Evolutionary conservation across 1,139 yeast genomes (phyloP).

Genomic region (Lodderomyces oxycetoniae): DNA sequence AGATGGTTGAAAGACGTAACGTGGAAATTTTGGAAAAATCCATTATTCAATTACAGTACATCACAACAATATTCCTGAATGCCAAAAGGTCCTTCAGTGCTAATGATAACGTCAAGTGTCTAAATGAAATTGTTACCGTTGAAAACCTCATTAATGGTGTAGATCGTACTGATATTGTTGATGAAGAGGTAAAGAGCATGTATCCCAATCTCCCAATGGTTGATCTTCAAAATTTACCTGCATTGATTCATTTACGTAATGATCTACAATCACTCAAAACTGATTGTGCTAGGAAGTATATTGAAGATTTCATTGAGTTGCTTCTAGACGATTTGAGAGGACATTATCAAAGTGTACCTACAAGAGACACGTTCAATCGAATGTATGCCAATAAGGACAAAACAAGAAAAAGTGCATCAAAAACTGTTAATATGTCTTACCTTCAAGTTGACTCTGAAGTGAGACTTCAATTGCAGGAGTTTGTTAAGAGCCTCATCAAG

Average conservation of each 20-base stretch:
- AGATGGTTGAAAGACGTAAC: constrained; percentile 53
- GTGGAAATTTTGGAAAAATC: constrained; percentile 60
- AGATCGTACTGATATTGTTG: constrained; percentile 19
- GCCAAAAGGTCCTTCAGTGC: constrained; percentile 47
- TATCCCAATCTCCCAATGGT: constrained; percentile 45
- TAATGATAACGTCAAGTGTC: constrained; percentile 35
- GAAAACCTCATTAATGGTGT: constrained; percentile 58
- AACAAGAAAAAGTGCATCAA: constrained; percentile 18
- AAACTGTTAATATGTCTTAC: constrained; percentile 26
- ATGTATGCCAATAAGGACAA: constrained; percentile 30
- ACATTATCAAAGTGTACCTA: constrained; percentile 50
- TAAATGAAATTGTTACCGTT: constrained; percentile 52
- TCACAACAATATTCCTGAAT: constrained; percentile 46
- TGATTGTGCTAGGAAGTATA: constrained; percentile 66
- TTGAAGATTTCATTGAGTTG: constrained; percentile 49
- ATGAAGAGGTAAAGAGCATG: constrained; percentile 20
- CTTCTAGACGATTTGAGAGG: constrained; percentile 56
- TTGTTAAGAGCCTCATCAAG: constrained; percentile 53
- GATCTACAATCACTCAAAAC: constrained; percentile 45
- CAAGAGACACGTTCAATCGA: constrained; percentile 50
- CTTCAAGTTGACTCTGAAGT: constrained; percentile 30
- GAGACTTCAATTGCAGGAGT: constrained; percentile 38
- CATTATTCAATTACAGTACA: constrained; percentile 56
- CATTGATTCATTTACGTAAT: constrained; percentile 52
- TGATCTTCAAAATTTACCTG: constrained; percentile 55